Evolutionary conservation across 805 yeast genomes (phyloP).

Genomic region (Nakazawaea wickerhamii): DNA sequence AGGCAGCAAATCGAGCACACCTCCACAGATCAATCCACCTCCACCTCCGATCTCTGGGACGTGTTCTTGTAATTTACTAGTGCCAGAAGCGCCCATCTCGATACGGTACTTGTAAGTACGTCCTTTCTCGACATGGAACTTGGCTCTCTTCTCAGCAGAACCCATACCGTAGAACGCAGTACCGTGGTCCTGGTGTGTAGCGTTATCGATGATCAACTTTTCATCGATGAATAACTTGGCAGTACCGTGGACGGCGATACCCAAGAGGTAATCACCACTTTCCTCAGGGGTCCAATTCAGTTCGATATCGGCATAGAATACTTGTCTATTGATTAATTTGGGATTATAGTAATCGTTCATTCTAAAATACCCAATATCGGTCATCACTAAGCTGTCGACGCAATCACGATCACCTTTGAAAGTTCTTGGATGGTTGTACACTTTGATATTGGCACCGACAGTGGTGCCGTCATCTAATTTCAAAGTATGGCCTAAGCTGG

Average conservation of each 20-base stretch:
- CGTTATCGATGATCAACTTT: slow-evolving; percentile 49
- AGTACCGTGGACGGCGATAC: slow-evolving; percentile 48
- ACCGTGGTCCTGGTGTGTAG: slow-evolving; percentile 45
- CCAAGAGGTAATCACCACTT: slow-evolving; percentile 45
- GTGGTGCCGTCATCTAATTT: slow-evolving; percentile 14
- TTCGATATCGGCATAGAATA: slow-evolving; percentile 39
- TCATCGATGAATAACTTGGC: slow-evolving; percentile 50
- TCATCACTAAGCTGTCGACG: slow-evolving; percentile 24
- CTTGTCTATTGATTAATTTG: slow-evolving; percentile 17
- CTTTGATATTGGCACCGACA: slow-evolving; percentile 21
- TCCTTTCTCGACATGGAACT: slow-evolving; percentile 36
- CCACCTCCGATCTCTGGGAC: slow-evolving; percentile 16
- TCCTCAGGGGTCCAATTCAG: slow-evolving; percentile 42
- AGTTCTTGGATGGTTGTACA: slow-evolving; percentile 21
- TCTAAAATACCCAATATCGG: slow-evolving; percentile 15
- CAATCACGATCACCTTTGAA: slow-evolving; percentile 16
- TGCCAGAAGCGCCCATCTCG: slow-evolving; percentile 47
- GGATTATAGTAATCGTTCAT: slow-evolving; percentile 27
- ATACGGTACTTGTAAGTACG: slow-evolving; percentile 38
- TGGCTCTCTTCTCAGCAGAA: slow-evolving; percentile 42
- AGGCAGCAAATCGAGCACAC: slow-evolving; percentile 12
- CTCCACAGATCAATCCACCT: slow-evolving; percentile 20
- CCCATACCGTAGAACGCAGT: slow-evolving; percentile 49
- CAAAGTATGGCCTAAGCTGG: slow-evolving; percentile 25
- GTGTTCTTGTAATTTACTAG: slow-evolving; percentile 18